A percentile compares a stretch with the other conserved stretches of the same genome.
These are phyloP conservation scores for Calonectria fujianensis DNA, from an alignment of 2,329 filamentous ascomycete genomes.

Conservation along the genomic window DNA sequence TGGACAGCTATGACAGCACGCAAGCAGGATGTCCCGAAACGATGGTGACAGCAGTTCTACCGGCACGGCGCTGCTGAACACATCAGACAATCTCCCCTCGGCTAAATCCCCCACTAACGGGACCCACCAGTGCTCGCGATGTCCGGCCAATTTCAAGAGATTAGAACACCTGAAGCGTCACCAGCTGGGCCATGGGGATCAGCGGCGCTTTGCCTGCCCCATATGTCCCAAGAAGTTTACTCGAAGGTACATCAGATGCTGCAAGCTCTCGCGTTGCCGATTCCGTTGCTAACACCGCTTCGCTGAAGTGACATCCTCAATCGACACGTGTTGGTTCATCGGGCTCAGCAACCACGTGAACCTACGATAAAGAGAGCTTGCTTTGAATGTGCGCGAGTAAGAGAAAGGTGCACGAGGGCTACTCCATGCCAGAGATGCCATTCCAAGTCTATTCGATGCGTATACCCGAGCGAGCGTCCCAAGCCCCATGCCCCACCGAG, in stretches of 20 bases:
- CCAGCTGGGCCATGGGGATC: slow-evolving; percentile 41
- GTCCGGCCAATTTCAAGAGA: slow-evolving; percentile 46
- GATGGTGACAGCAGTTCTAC: slow-evolving; percentile 14
- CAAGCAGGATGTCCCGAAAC: slow-evolving; percentile 4
- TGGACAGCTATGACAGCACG: neutral
- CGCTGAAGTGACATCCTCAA: slow-evolving; percentile 31
- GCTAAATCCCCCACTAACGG: slow-evolving; percentile 4
- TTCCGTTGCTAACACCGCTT: neutral
- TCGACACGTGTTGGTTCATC: slow-evolving; percentile 31
- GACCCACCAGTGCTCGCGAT: slow-evolving; percentile 37
- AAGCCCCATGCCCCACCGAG: neutral
- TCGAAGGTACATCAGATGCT: slow-evolving; percentile 43
- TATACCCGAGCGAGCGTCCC: slow-evolving; percentile 35
- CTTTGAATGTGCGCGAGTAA: slow-evolving; percentile 42
- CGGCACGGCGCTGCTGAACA: slow-evolving; percentile 1
- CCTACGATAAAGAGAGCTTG: slow-evolving; percentile 40
- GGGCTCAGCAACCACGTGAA: neutral
- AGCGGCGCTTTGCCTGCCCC: slow-evolving; percentile 41
- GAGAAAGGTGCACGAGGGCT: slow-evolving; percentile 44
- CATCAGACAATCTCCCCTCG: neutral
- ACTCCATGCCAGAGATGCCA: slow-evolving; percentile 43
- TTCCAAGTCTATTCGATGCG: slow-evolving; percentile 34
- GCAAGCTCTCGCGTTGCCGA: neutral
- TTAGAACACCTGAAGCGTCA: slow-evolving; percentile 49
- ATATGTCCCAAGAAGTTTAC: slow-evolving; percentile 46